These are phyloP conservation scores for Pascua guehoae DNA, from an alignment of 1,284 basidiomycete species.

Conservation along the genomic window DNA sequence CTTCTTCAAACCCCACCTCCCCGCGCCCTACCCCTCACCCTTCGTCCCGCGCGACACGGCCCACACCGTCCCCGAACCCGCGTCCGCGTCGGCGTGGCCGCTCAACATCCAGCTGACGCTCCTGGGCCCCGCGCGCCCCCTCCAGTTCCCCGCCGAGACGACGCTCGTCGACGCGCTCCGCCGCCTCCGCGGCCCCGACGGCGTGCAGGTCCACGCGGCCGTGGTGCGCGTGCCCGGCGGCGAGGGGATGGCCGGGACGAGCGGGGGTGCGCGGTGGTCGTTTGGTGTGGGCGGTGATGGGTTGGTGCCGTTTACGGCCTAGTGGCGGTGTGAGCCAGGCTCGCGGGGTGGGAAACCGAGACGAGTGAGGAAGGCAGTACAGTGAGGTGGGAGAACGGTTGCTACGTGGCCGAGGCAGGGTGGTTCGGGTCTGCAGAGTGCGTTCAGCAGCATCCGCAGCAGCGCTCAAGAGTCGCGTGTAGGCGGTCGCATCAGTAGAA, in stretches of 20 bases:
- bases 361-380: no score
- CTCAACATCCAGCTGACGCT: conserved; percentile 40
- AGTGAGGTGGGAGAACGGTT: no score
- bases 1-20: conserved; percentile 40
- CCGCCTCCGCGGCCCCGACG: conserved; percentile 26
- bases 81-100: conserved; percentile 18
- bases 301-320: conserved; percentile 20
- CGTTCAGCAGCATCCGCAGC: no score
- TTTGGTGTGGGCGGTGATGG: conserved; percentile 31
- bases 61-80: not conserved
- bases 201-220: conserved; percentile 29
- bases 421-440: no score
- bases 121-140: conserved; percentile 17
- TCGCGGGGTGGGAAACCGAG: no score
- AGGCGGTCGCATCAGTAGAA: no score
- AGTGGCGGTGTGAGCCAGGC: not conserved
- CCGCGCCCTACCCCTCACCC: conserved; percentile 38
- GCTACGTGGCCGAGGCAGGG: no score
- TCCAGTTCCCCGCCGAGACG: conserved; percentile 38
- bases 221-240: conserved; percentile 26
- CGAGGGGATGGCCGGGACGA: conserved; percentile 15
- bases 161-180: conserved; percentile 36
- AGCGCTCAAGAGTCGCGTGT: no score
- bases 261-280: conserved; percentile 23
- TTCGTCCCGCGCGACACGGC: conserved; percentile 11